Conservation (phyloP, 805 yeast species). For the Yamadazyma phyllophila region DNA sequence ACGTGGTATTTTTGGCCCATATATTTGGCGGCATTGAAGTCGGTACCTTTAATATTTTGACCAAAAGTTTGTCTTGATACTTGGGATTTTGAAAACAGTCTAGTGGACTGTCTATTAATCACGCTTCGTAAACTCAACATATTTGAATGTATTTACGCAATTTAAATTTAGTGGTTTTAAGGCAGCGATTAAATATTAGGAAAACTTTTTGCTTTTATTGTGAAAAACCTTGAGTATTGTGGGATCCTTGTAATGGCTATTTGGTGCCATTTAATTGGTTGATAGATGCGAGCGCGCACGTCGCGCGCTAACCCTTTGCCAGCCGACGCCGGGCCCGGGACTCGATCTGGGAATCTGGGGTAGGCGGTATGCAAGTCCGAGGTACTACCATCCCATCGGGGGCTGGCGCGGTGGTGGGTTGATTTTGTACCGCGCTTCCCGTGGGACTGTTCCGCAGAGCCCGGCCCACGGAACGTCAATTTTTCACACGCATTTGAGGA, state of each 20-base stretch:
- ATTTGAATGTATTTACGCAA: conserved; percentile 1
- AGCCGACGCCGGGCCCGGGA: conserved; percentile 9
- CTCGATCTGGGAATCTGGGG: conserved; percentile 9
- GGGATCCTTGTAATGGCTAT: conserved; percentile 3
- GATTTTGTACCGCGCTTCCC: no score
- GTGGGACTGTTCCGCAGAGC: no score
- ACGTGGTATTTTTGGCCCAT: conserved; percentile 74
- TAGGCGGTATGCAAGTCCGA: conserved; percentile 1
- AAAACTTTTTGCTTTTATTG: conserved; percentile 4
- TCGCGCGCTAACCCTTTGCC: neutral
- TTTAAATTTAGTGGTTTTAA: neutral
- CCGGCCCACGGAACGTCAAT: neutral
- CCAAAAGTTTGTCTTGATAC: conserved; percentile 37
- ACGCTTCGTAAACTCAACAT: conserved; percentile 15
- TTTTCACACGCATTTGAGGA: neutral
- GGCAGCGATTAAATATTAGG: neutral
- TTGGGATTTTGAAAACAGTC: conserved; percentile 27
- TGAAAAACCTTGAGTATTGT: conserved; percentile 2
- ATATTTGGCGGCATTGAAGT: conserved; percentile 42
- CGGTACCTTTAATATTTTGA: conserved; percentile 33
- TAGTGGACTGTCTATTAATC: conserved; percentile 5
- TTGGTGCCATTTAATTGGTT: conserved; percentile 4
- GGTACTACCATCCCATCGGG: neutral
- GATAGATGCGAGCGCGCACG: neutral
- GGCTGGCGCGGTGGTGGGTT: neutral